Conservation (phyloP, 106 monocot species). For the Dioscorea dumetorum region DNA sequence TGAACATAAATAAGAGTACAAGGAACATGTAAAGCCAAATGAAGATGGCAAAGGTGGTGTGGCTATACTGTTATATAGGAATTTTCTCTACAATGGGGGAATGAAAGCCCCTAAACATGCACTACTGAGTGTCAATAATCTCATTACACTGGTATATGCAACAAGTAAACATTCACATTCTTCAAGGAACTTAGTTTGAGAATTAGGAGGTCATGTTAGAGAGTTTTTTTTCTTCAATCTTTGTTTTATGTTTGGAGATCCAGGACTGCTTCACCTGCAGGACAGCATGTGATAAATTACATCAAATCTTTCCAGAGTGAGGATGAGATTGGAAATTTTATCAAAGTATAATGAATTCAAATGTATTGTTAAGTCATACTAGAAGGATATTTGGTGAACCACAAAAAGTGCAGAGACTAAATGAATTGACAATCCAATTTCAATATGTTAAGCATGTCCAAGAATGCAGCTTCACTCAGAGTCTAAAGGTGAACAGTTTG, state of each 20-base stretch:
- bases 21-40: no score
- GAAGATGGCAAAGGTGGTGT: no score
- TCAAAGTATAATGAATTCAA: no score
- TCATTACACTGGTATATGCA: neutral
- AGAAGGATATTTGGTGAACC: no score
- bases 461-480: no score
- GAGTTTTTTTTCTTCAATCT: neutral
- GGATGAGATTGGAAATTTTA: neutral
- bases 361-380: no score
- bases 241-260: constrained; percentile 31
- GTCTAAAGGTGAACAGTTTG: no score
- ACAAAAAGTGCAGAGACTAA: no score
- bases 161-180: neutral
- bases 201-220: neutral
- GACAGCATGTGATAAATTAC: neutral
- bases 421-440: no score
- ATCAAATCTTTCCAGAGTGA: neutral
- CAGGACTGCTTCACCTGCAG: constrained; percentile 62
- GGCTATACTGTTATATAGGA: no score
- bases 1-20: no score
- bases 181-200: neutral
- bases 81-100: neutral
- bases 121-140: neutral
- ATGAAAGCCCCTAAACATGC: neutral
- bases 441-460: no score